A percentile compares a stretch with the other conserved stretches of the same genome.
Evolutionary conservation across 2,329 filamentous ascomycete species (phyloP).

Genomic region (Fusarium beomiforme): DNA sequence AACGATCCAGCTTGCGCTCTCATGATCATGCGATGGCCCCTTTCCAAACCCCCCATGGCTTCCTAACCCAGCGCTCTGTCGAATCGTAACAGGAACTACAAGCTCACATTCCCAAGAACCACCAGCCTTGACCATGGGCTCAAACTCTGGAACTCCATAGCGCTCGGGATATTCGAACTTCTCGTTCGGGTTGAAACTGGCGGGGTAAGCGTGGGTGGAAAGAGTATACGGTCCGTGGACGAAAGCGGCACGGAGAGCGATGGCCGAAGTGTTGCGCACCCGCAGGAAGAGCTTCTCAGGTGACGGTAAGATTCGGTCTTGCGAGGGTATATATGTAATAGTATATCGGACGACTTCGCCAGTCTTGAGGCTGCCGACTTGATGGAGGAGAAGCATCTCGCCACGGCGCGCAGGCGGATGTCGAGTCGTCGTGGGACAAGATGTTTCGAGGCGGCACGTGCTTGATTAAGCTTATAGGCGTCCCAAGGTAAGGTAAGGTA

Average conservation of each 20-base stretch:
- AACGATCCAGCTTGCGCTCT: constrained; percentile 84
- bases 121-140: constrained; percentile 95
- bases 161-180: constrained; percentile 75
- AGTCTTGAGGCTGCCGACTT: constrained; percentile 90
- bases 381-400: constrained; percentile 88
- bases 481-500: not conserved
- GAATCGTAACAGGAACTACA: constrained; percentile 80
- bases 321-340: constrained; percentile 88
- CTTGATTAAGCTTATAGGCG: constrained; percentile 7
- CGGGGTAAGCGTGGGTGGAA: constrained; percentile 85
- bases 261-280: constrained; percentile 90
- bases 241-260: constrained; percentile 92
- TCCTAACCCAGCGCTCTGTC: constrained; percentile 68
- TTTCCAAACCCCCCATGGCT: constrained; percentile 58
- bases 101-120: constrained; percentile 86
- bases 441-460: constrained; percentile 4
- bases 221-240: constrained; percentile 95
- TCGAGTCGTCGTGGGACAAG: constrained; percentile 5
- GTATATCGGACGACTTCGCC: constrained; percentile 94
- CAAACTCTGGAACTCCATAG: constrained; percentile 87
- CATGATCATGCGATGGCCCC: constrained; percentile 56
- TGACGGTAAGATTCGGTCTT: constrained; percentile 89
- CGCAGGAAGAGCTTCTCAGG: constrained; percentile 84
- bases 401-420: constrained; percentile 18
- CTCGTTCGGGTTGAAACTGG: constrained; percentile 82